These are phyloP conservation scores for Fomes fomentarius DNA, from an alignment of 1,284 basidiomycete species.

Conservation along the genomic window DNA sequence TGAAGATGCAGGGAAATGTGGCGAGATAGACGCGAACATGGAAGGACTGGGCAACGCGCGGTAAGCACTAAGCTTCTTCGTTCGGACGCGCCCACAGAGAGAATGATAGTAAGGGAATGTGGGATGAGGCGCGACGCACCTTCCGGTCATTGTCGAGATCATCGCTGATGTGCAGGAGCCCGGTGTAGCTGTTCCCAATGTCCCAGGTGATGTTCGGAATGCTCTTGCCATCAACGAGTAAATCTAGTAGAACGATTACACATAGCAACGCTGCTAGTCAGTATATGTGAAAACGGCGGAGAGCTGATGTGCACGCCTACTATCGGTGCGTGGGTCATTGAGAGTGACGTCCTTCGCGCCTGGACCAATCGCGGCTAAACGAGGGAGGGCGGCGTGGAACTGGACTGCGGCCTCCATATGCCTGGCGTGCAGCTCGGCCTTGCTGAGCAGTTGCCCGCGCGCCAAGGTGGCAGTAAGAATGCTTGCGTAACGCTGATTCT, in stretches of 20 bases:
- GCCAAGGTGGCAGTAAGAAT: background rate
- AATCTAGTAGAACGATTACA: too few species aligned
- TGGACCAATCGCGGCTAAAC: background rate
- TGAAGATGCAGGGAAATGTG: slow-evolving; percentile 30
- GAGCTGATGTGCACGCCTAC: too few species aligned
- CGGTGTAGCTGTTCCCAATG: slow-evolving; percentile 75
- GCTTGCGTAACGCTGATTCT: slow-evolving; percentile 1
- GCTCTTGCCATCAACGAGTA: slow-evolving; percentile 64
- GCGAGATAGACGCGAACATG: too few species aligned
- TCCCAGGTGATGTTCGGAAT: slow-evolving; percentile 76
- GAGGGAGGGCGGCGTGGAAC: background rate
- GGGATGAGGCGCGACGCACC: slow-evolving; percentile 43
- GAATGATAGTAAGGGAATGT: background rate
- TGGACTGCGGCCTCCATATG: background rate
- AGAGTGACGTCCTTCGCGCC: background rate
- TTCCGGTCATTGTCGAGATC: slow-evolving; percentile 64
- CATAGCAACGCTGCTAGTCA: too few species aligned
- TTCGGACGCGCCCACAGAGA: slow-evolving; percentile 1
- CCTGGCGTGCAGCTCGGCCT: background rate
- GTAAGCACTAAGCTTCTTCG: slow-evolving; percentile 7
- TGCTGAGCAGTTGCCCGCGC: background rate
- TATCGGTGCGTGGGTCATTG: background rate
- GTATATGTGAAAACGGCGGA: background rate
- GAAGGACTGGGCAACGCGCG: too few species aligned
- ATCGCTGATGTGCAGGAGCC: slow-evolving; percentile 69